phyloP scores from a whole-genome alignment of 1,139 yeast species.

The Kurtzmaniella quercitrusa region DNA sequence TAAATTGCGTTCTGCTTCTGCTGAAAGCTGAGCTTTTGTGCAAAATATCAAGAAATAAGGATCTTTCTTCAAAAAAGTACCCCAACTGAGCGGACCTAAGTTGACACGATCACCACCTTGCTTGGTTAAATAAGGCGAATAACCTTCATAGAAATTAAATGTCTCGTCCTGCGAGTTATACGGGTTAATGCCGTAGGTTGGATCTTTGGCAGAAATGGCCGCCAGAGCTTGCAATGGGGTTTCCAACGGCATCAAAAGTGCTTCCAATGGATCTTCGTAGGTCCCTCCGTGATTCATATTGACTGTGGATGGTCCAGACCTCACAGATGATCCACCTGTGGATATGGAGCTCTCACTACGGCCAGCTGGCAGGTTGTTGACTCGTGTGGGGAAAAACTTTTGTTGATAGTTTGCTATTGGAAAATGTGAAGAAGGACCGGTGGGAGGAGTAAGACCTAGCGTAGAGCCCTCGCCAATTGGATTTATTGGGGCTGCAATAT shows the following conservation, averaged over 20 bases:
- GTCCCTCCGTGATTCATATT: not conserved
- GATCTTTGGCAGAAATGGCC: not conserved
- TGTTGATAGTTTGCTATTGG: not conserved
- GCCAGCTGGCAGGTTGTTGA: not conserved
- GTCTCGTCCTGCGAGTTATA: constrained; percentile 9
- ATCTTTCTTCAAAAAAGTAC: constrained; percentile 19
- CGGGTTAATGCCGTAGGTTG: constrained; percentile 5
- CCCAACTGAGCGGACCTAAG: constrained; percentile 22
- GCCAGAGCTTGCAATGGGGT: not conserved
- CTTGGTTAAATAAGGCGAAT: constrained; percentile 15
- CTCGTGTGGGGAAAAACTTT: not conserved
- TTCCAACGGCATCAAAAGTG: not conserved
- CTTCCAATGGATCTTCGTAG: not conserved
- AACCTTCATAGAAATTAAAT: constrained; percentile 21
- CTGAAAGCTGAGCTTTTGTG: constrained; percentile 7
- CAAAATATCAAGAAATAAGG: constrained; percentile 17
- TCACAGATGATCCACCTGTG: not conserved
- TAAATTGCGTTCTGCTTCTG: constrained; percentile 2
- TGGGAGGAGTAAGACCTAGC: too few species aligned
- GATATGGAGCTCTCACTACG: not conserved
- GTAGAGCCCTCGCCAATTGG: not conserved
- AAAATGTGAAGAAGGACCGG: not conserved
- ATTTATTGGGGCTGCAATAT: not conserved
- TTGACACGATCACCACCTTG: constrained; percentile 16
- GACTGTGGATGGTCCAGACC: not conserved